phyloP scores from a whole-genome alignment of 352 stramenopile genomes.

The Phytopythium boreale region DNA sequence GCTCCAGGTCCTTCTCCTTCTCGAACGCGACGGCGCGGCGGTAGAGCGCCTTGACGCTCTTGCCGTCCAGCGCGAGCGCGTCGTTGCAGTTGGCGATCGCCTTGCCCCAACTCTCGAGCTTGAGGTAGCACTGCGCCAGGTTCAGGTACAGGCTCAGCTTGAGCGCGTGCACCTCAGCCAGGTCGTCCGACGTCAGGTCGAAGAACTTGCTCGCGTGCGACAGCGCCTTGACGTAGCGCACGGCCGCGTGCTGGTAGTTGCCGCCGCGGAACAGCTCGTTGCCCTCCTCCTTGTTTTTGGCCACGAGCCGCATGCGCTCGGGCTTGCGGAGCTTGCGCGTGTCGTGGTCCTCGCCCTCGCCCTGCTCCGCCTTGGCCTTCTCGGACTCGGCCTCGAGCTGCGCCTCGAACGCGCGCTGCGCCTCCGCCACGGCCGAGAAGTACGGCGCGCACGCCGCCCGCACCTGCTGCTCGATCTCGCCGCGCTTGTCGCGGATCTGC shows the following conservation, averaged over 20 bases:
- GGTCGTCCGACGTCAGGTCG: conserved; percentile 78
- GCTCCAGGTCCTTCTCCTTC: conserved; percentile 84
- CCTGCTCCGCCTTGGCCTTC: conserved; percentile 69
- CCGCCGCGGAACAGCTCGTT: conserved; percentile 92
- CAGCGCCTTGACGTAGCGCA: conserved; percentile 91
- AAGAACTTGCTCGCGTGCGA: conserved; percentile 92
- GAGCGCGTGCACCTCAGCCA: conserved; percentile 84
- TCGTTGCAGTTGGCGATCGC: conserved; percentile 85
- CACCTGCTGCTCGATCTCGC: conserved; percentile 58
- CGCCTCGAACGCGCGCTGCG: conserved; percentile 62
- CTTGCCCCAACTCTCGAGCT: conserved; percentile 89
- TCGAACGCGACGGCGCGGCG: conserved; percentile 83
- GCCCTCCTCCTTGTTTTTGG: conserved; percentile 95
- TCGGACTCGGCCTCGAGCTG: conserved; percentile 76
- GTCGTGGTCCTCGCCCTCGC: conserved; percentile 89
- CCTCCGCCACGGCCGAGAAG: conserved; percentile 63
- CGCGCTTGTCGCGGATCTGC: conserved; percentile 40
- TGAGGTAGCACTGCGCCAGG: conserved; percentile 92
- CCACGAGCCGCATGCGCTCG: conserved; percentile 91
- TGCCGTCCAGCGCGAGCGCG: conserved; percentile 65
- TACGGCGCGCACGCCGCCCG: conserved; percentile 49
- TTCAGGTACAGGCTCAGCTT: conserved; percentile 93
- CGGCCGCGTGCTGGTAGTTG: conserved; percentile 85
- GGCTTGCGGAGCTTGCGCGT: conserved; percentile 91
- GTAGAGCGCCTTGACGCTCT: conserved; percentile 87